Base-by-base conservation (phyloP, 2,329 filamentous ascomycete species). In the Aciculosporium take region DNA sequence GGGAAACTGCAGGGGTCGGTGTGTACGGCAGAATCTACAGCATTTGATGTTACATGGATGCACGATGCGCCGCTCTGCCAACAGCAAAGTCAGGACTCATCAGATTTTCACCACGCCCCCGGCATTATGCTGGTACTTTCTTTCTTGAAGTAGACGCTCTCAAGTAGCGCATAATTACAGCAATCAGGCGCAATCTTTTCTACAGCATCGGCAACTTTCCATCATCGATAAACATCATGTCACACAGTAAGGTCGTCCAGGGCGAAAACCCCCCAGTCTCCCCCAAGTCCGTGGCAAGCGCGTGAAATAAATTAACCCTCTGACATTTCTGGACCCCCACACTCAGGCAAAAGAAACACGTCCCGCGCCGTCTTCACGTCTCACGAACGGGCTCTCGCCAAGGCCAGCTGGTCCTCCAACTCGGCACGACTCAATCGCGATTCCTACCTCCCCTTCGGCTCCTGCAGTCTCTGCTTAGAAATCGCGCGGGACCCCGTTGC, bases 341-440 rank as follows among this genome's bases (percentile, higher is more conserved):
- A 29, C 27, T 46, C 44, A 79, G 75, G 75, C 56, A 94, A 94
- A 67, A 78, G 86, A 53, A 94, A 95, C 65, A 94, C 87, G 34
- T 89, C 85, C 34, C 79, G 89, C 34, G 80, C 87, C 32, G 87
- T 95, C 62, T 96, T 96, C 69, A 96, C 91, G 27, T 80, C 86
- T 20, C 79, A 95, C 64, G 91, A 96, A 65, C 81, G 91, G 50
- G 74, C 75, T 39, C 74, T 89, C 38, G 81, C 94, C 45, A 85
- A 87, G 54, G 74, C 76, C 15, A 77, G 79, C 51, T 96, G 91
- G 87, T 78, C 81, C 51, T 76, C 81, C 7, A 84, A 81, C 49
- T 78, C 81, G 39, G 86, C 87, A n/a, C 83, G 86, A 40, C 77
- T 96, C 27, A 79, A 75, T 18, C 82, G 89, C 55, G 91, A 96